Evolutionary conservation across 1,284 basidiomycete genomes (phyloP).

Genomic region (Lignosus rhinocerotis): DNA sequence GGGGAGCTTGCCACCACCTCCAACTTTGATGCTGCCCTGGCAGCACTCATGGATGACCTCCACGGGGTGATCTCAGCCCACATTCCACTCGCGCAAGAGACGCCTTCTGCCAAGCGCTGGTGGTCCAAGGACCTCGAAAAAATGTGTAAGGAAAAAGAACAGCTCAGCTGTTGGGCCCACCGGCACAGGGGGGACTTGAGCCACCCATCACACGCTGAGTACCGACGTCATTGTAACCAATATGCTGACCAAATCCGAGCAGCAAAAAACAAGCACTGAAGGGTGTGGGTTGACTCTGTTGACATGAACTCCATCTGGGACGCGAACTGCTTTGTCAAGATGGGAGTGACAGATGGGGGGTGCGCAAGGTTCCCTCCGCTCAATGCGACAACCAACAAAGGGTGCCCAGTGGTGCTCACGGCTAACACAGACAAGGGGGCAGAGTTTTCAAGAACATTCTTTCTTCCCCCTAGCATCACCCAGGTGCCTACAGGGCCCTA

Average conservation of each 20-base stretch:
- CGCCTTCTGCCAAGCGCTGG: slow-evolving; percentile 31
- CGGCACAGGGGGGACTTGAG: slow-evolving; percentile 32
- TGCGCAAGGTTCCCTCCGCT: slow-evolving; percentile 7
- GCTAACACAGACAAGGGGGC: no score
- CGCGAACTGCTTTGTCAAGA: slow-evolving; percentile 31
- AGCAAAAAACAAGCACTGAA: no score
- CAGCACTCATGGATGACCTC: slow-evolving; percentile 22
- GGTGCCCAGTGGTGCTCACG: no score
- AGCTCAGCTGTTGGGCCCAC: slow-evolving; percentile 28
- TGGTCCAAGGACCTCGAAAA: slow-evolving; percentile 29
- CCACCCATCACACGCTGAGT: slow-evolving; percentile 30
- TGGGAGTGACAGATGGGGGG: slow-evolving; percentile 32
- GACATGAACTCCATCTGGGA: slow-evolving; percentile 30
- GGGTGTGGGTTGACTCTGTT: no score
- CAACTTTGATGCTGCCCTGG: slow-evolving; percentile 12
- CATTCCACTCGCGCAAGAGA: slow-evolving; percentile 27
- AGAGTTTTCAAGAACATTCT: no score
- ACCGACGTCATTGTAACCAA: neutral
- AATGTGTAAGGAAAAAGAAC: slow-evolving; percentile 26
- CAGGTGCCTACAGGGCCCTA: slow-evolving; percentile 15
- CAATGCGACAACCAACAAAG: no score
- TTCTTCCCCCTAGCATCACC: no score
- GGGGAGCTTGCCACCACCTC: neutral
- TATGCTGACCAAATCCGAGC: no score
- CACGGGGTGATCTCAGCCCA: slow-evolving; percentile 19